These are phyloP conservation scores for Trifolium fragiferum DNA, from an alignment of 306 rosid genomes.

Conservation along the genomic window DNA sequence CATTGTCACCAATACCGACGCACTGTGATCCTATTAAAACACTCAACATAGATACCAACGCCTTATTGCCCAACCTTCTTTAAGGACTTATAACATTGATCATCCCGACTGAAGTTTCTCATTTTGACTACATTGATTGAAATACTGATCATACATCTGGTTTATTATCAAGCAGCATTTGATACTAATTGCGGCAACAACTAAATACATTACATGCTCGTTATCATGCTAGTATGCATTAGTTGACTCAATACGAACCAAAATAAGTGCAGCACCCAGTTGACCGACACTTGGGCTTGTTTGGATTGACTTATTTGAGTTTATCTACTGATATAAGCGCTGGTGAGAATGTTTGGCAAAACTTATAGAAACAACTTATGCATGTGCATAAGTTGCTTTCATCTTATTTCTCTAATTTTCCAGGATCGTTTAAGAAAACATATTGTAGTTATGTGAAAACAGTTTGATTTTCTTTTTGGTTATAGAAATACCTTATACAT, in stretches of 20 bases:
- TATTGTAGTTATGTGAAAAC: no score
- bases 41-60: not conserved
- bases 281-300: not conserved
- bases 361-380: no score
- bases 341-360: no score
- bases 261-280: slow-evolving; percentile 1
- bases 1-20: not conserved
- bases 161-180: not conserved
- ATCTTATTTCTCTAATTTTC: no score
- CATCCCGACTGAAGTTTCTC: not conserved
- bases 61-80: not conserved
- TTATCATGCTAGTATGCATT: not conserved
- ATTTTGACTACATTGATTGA: not conserved
- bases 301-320: no score
- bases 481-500: no score
- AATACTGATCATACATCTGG: slow-evolving; percentile 7
- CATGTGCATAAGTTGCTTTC: no score
- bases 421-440: no score
- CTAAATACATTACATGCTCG: not conserved
- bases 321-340: no score
- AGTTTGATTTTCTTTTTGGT: no score
- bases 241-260: not conserved
- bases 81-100: not conserved
- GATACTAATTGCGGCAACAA: not conserved
- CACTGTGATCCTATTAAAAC: slow-evolving; percentile 8